Evolutionary conservation across 495 filamentous ascomycete species (phyloP).

Genomic region (Paragyromitra xinjiangensis): DNA sequence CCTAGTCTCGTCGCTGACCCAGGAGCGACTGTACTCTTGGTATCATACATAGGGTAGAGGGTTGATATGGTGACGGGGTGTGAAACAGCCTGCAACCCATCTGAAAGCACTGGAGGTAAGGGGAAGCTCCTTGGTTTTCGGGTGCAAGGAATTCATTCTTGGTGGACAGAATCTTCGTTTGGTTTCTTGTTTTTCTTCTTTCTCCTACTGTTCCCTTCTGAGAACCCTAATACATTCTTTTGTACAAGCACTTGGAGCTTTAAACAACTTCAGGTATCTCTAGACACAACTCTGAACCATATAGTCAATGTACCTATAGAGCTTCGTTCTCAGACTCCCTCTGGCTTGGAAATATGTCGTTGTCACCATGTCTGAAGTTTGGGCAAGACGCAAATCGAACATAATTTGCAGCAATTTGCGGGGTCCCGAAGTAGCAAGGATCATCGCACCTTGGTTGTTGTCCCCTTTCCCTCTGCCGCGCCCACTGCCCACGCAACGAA

Average conservation of each 20-base stretch:
- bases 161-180: constrained; percentile 27
- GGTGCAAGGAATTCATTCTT: constrained; percentile 19
- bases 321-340: background rate
- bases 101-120: constrained; percentile 42
- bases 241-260: background rate
- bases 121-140: constrained; percentile 26
- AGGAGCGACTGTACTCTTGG: too few species aligned
- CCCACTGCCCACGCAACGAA: constrained; percentile 50
- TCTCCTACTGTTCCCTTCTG: background rate
- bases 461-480: constrained; percentile 54
- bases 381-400: constrained; percentile 49
- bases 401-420: constrained; percentile 54
- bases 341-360: constrained; percentile 22
- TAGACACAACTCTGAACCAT: constrained; percentile 5
- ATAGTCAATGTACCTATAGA: constrained; percentile 7
- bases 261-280: background rate
- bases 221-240: constrained; percentile 6
- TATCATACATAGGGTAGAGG: constrained; percentile 16
- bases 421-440: constrained; percentile 45
- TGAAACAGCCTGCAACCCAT: constrained; percentile 34
- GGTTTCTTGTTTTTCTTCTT: constrained; percentile 27
- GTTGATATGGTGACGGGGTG: constrained; percentile 18
- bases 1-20: too few species aligned
- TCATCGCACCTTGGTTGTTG: constrained; percentile 51
- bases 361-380: constrained; percentile 38